Evolutionary conservation across 805 yeast genomes (phyloP).

Genomic region (Metschnikowia rubicola): DNA sequence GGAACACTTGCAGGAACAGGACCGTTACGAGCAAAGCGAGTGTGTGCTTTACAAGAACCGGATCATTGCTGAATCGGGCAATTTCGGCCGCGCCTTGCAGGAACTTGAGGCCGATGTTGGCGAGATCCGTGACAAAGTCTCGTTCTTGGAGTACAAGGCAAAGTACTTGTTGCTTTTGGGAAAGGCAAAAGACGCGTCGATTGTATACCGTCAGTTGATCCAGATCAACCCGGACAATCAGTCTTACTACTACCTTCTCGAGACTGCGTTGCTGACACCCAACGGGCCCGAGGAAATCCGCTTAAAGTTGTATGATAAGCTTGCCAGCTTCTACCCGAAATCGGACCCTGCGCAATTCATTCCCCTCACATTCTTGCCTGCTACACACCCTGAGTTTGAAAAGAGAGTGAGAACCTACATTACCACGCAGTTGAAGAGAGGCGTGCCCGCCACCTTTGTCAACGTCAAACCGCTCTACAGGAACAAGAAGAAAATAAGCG

Average conservation of each 20-base stretch:
- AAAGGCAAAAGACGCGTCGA: slow-evolving; percentile 58
- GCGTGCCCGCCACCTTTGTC: slow-evolving; percentile 88
- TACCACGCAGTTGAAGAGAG: slow-evolving; percentile 59
- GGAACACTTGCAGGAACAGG: slow-evolving; percentile 64
- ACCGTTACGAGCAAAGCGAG: slow-evolving; percentile 78
- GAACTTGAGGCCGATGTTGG: slow-evolving; percentile 51
- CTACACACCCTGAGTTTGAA: slow-evolving; percentile 47
- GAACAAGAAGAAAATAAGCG: slow-evolving; percentile 33
- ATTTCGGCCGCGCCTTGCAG: slow-evolving; percentile 59
- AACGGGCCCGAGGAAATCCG: slow-evolving; percentile 47
- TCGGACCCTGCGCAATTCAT: slow-evolving; percentile 77
- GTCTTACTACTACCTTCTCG: slow-evolving; percentile 63
- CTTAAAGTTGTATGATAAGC: slow-evolving; percentile 58
- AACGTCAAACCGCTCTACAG: slow-evolving; percentile 78
- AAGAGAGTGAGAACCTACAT: slow-evolving; percentile 53
- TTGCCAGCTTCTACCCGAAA: slow-evolving; percentile 71
- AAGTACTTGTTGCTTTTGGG: slow-evolving; percentile 58
- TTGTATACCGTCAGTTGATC: slow-evolving; percentile 62
- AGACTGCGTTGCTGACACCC: slow-evolving; percentile 55
- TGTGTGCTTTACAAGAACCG: slow-evolving; percentile 68
- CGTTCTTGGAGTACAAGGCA: slow-evolving; percentile 66
- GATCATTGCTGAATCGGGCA: slow-evolving; percentile 61
- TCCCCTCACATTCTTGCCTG: slow-evolving; percentile 70
- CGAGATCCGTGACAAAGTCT: slow-evolving; percentile 52
- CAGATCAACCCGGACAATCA: slow-evolving; percentile 83